Base-by-base conservation (phyloP, 129 eudicot genomes). In the Heracleum sosnowskyi region DNA sequence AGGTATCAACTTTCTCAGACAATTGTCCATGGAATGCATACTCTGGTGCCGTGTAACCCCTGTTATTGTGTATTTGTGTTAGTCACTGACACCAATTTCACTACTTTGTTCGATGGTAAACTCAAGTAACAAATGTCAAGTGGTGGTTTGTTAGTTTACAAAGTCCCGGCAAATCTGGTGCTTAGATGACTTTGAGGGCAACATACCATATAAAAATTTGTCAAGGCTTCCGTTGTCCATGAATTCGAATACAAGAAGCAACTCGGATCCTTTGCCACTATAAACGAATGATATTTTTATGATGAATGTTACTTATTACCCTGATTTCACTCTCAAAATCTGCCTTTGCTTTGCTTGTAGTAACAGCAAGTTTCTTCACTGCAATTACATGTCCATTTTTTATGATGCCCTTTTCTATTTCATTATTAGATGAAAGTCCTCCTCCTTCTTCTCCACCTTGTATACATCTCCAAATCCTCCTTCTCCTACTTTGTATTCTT, bases 1-100 rank as follows among this genome's bases (percentile, higher is more conserved):
- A 71, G 5, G 46, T 71, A 71, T 71, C 75, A 71, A 71, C 75
- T 37, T 71, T 71, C 75, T 71, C 29, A 71, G 75, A 36, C 75
- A 71, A 37, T 49, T 71, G 75, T 22, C 75, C 75, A 24, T 71
- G 75, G 46, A 71, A 22, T 71, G 75, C 75, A 39, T 71, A 71
- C 17, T 71, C 75, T 2, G 75, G 75, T 71, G 75, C 75, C 4
- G 49, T 71, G 49, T 71, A 71, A 37, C 75, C 75, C 31, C 49
- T 71, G 46, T 20, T 1, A 36, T 36, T 36, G 1, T 71, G 9
- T 22, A 39, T 71, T 3, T 20, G 49, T 39, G 13, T 37, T 37
- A 36, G 46, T 71, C 46, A 22, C 0, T 4, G 37, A 64, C 31
- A 35, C 41, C 9, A 33, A 35, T 35, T 69, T 34, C 11, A 39